These are phyloP conservation scores for Blastobotrys chiropterorum DNA, from an alignment of 805 yeast genomes.

Conservation along the genomic window DNA sequence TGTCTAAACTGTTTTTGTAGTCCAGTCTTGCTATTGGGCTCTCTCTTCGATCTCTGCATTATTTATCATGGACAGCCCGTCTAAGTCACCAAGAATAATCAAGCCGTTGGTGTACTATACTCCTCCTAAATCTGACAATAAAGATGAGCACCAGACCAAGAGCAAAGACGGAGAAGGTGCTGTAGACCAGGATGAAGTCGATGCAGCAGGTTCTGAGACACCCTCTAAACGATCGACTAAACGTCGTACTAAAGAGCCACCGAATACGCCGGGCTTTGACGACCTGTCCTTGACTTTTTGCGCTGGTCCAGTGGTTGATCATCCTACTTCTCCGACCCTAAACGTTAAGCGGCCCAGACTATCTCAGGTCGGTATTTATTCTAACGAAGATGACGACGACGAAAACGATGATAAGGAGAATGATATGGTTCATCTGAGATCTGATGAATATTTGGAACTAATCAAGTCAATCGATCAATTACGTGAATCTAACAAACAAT, in stretches of 20 bases:
- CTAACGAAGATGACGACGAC: not conserved
- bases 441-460: too few relatives aligned
- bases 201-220: not conserved
- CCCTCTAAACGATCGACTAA: not conserved
- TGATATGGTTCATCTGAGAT: not conserved
- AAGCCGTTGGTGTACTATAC: too few relatives aligned
- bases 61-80: too few relatives aligned
- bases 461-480: too few relatives aligned
- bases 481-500: too few relatives aligned
- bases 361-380: not conserved
- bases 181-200: not conserved
- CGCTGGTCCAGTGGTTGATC: slow-evolving; percentile 12
- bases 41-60: too few relatives aligned
- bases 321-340: slow-evolving; percentile 13
- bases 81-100: too few relatives aligned
- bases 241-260: not conserved
- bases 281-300: slow-evolving; percentile 5
- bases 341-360: not conserved
- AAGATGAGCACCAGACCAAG: too few relatives aligned
- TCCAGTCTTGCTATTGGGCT: too few relatives aligned
- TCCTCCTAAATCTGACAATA: too few relatives aligned
- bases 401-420: not conserved
- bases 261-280: slow-evolving; percentile 4
- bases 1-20: too few relatives aligned
- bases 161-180: too few relatives aligned